Base-by-base conservation (phyloP, 805 yeast genomes). In the Soucietia sequanensis region DNA sequence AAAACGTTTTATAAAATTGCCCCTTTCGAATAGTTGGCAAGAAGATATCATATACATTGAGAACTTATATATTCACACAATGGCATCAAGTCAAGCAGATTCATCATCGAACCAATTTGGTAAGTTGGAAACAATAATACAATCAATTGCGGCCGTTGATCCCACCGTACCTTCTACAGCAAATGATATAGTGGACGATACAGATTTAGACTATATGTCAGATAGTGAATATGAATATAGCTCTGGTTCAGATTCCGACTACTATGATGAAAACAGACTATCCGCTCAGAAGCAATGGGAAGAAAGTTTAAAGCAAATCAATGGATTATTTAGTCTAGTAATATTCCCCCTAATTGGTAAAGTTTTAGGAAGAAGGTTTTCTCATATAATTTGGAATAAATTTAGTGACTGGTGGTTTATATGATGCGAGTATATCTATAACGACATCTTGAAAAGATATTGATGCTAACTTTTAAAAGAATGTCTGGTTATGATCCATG, bases 241-340 rank as follows among this genome's bases (percentile, higher is more conserved):
- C 17, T 27, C 29, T 17, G 43, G 36, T 12, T 40, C 37, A 17
- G 47, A 48, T 27, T 33, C 40, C 33, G 22, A 35, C 6, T 26
- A 33, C 17, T 25, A 4, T 4, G 23, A 28, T 11, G 44, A 34
- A 5, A 34, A 51, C 37, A 53, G 48, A 23, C 44, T 67, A 33
- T 59, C 76, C 23, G 81, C 86, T 1, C 84, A 81, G 46, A 70
- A 77, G 44, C 87, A 83, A 47, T 83, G 89, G 89, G 84, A 82
- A 34, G 84, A 80, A 46, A 78, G 83, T 23, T 41, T 83, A 31
- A 60, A 62, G 29, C 89, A 83, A 54, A 51, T 84, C 37, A 68
- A 68, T 25, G 74, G 75, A n/a, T 66, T 81, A 23, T 56, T 81
- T 22, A 75, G 73, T 36, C 69, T 78, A 56, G 77, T 84, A 10